Evolutionary conservation across 495 filamentous ascomycete species (phyloP).

Genomic region (Friedmanniomyces simplex): DNA sequence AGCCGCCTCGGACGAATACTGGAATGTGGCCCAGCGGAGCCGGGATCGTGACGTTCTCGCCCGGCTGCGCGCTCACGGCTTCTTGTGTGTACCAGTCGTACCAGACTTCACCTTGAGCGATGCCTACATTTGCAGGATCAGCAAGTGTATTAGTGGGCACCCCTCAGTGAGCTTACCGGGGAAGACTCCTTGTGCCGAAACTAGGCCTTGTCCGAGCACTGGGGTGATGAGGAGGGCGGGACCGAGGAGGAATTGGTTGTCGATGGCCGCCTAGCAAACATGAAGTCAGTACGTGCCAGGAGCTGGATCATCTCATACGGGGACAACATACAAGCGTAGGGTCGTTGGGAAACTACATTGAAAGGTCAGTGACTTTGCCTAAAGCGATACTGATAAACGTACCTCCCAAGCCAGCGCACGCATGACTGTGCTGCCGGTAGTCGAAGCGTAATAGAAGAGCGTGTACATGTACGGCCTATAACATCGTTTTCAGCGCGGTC

Average conservation of each 20-base stretch:
- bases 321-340: conserved; percentile 5
- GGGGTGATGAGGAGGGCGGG: conserved; percentile 22
- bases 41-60: conserved; percentile 16
- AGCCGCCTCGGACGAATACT: conserved; percentile 43
- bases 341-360: conserved; percentile 21
- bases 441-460: conserved; percentile 23
- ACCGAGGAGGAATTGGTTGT: conserved; percentile 27
- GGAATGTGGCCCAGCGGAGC: conserved; percentile 19
- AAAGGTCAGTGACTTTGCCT: too few species aligned
- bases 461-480: conserved; percentile 25
- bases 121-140: too few species aligned
- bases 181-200: conserved; percentile 62
- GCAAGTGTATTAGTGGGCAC: too few species aligned
- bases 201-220: conserved; percentile 35
- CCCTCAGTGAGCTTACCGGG: conserved; percentile 40
- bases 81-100: conserved; percentile 27
- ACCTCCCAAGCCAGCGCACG: conserved; percentile 24
- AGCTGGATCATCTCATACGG: too few species aligned
- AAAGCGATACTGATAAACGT: too few species aligned
- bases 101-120: conserved; percentile 41
- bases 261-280: conserved; percentile 4
- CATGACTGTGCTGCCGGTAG: conserved; percentile 23
- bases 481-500: too few species aligned
- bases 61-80: conserved; percentile 23
- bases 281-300: too few species aligned